phyloP scores from a whole-genome alignment of 345 rosid genomes.

The Theobroma cacao region DNA sequence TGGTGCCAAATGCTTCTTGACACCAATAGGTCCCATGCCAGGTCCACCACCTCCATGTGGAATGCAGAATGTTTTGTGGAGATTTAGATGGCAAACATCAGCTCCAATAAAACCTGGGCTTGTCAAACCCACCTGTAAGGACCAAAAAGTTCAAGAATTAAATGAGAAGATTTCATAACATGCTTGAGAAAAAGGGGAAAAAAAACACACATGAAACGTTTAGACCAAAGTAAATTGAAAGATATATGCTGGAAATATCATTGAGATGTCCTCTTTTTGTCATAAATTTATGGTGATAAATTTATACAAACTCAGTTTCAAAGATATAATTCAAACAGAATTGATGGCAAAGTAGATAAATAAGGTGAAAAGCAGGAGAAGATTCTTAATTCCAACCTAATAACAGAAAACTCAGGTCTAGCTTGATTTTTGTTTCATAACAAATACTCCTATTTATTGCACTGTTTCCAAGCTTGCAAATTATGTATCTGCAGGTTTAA shows the following conservation, averaged over 20 bases:
- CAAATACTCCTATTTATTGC: too few relatives aligned
- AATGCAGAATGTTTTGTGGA: constrained; percentile 98
- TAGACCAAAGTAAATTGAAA: neutral
- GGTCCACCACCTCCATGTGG: constrained; percentile 99
- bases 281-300: neutral
- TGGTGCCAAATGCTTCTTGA: constrained; percentile 94
- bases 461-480: too few relatives aligned
- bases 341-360: too few relatives aligned
- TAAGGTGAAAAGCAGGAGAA: too few relatives aligned
- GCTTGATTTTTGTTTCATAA: too few relatives aligned
- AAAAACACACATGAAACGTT: neutral
- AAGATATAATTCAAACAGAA: too few relatives aligned
- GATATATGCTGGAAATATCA: neutral
- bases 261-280: neutral
- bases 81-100: constrained; percentile 98
- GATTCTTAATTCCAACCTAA: too few relatives aligned
- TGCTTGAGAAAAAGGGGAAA: neutral
- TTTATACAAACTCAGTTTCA: neutral
- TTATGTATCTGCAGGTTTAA: too few relatives aligned
- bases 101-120: constrained; percentile 99
- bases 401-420: too few relatives aligned
- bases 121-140: constrained; percentile 82
- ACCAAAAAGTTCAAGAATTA: neutral
- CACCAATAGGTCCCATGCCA: constrained; percentile 99
- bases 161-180: neutral